Base-by-base conservation (phyloP, 345 rosid species). In the Hevea brasiliensis region DNA sequence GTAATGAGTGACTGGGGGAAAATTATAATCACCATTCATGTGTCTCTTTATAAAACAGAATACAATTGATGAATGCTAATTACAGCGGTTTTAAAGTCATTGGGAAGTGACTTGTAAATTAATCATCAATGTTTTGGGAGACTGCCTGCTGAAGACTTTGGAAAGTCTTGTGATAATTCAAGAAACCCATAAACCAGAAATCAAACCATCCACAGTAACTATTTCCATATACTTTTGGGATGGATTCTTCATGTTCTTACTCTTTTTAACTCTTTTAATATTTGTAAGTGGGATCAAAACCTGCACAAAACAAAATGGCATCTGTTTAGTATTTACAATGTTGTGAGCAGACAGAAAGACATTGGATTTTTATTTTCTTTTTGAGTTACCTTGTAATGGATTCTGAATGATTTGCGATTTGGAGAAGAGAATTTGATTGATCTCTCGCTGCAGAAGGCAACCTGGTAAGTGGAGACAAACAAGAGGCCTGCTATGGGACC, bases 401-500 rank as follows among this genome's bases (percentile, higher is more conserved):
- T 26, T 57, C 84, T 77, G n/a, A 37, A 27, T 2, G 68, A 64
- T 67, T 82, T 77, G 9, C 88, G 87, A 10, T 59, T 78, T 3
- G 79, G 77, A 45, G 84, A 66, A 24, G 75, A 60, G 18, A 83
- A 29, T 65, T 87, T 81, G 1, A 87, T 71, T 35, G 84, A 81
- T 78, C 83, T 78, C 63, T 87, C 87, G 23, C 90, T 87, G 76
- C 85, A 78, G 51, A 87, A 87, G 54, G 84, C 84, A 8, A 81
- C 29, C 58, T 80, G 80, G 18, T 80, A 24, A 6, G 84, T 76
- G 1, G 90, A 85, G 77, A 83, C 76, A 62, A 85, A 87, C 56
- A 83, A 77, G n/a, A 87, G 85, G 27, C 88, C 90, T 2, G 83
- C 86, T 29, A 85, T 81, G 0, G 86, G 90, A 50, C 90, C 90